phyloP scores from a whole-genome alignment of 164 flowering plant species.

The Protea cynaroides region DNA sequence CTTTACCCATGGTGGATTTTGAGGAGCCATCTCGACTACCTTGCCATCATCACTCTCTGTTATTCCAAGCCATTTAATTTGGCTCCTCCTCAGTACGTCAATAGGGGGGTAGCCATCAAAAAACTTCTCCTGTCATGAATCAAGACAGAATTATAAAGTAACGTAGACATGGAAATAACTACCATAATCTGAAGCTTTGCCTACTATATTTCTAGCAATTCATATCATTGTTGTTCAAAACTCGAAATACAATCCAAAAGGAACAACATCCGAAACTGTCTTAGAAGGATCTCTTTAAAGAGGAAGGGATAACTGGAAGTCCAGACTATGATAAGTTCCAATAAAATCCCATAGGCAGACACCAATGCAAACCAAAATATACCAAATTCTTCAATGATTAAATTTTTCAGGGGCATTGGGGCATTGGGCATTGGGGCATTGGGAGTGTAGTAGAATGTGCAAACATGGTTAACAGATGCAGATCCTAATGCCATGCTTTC shows the following conservation, averaged over 20 bases:
- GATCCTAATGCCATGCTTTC: background rate
- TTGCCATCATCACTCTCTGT: constrained; percentile 16
- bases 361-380: too few relatives aligned
- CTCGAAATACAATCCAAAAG: too few relatives aligned
- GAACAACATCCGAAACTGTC: too few relatives aligned
- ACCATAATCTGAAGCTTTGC: background rate
- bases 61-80: constrained; percentile 49
- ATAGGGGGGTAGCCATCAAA: constrained; percentile 36
- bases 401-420: too few relatives aligned
- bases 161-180: background rate
- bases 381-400: too few relatives aligned
- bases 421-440: too few relatives aligned
- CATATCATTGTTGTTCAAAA: background rate
- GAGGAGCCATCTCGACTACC: constrained; percentile 18
- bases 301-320: too few relatives aligned
- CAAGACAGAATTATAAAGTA: background rate
- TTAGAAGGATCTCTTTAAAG: too few relatives aligned
- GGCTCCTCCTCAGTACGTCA: constrained; percentile 28
- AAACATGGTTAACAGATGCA: background rate
- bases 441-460: too few relatives aligned
- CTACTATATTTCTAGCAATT: background rate
- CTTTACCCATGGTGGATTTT: constrained; percentile 58
- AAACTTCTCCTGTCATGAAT: constrained; percentile 38
- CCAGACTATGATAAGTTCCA: too few relatives aligned
- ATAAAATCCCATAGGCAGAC: too few relatives aligned